Base-by-base conservation (phyloP, 352 stramenopile species). In the Pythium aphanidermatum region DNA sequence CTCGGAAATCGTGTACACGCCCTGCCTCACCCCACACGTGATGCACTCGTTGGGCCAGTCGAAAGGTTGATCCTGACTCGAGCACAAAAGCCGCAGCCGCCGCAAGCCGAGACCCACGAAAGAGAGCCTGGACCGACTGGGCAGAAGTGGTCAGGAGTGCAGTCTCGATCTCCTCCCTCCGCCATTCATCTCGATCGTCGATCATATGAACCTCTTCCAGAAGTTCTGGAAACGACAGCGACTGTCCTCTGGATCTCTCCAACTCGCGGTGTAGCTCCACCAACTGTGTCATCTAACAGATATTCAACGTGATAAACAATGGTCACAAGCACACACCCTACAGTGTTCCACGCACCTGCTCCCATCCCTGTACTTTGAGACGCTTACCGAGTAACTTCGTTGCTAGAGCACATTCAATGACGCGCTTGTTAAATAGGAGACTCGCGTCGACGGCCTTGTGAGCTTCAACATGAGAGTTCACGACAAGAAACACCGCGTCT, bases 371-470 rank as follows among this genome's bases (percentile, higher is more conserved):
- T 0, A 86, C 20, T 0, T 35, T 59, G 3, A 64, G 38, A n/a
- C 58, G 51, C 40, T 77, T 87, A 12, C 58, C 70, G 14, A 91
- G 69, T 41, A 88, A 36, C 58, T 88, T 91, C 25, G 69, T 65
- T 31, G 76, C 82, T 4, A 93, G 52, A 11, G 70, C 69, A 37
- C 82, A 86, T 58, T 93, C 82, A 12, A 89, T 50, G 5, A 92
- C 82, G 8, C 83, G 75, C 51, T 85, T 86, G 58, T 95, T 95
- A 45, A 74, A 95, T 8, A 59, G 60, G 25, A 50, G 65, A 9
- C 54, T 45, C 1, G 79, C 77, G 38, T 77, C 72, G n/a, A 80
- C 71, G 1, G 83, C 81, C 65, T 95, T 95, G 46, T 85, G 49
- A 10, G 75, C 70, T 7, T 79, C 42, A 6, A 85, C 69, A 11